A percentile compares a stretch with the other conserved stretches of the same genome.
These are phyloP conservation scores for Botrytis squamosa DNA, from an alignment of 2,329 filamentous ascomycete species.

Conservation along the genomic window DNA sequence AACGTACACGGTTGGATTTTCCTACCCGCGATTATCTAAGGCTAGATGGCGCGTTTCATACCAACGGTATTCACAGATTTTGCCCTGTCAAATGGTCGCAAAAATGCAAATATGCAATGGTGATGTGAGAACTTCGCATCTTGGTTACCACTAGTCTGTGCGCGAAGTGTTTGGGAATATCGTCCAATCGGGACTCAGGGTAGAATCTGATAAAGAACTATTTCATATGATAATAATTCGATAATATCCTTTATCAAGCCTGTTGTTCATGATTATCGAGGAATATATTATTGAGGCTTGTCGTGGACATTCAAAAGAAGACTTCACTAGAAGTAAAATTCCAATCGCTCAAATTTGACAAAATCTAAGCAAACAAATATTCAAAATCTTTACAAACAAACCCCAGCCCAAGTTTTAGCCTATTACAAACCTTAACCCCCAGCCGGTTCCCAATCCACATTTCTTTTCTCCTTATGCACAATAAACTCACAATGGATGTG, in stretches of 20 bases:
- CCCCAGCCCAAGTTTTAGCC: not conserved
- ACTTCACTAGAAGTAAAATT: not conserved
- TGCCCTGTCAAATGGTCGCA: not conserved
- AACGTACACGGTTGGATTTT: conserved; percentile 1
- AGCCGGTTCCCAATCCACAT: not conserved
- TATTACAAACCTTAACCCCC: not conserved
- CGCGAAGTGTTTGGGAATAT: conserved; percentile 14
- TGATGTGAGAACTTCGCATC: conserved; percentile 9
- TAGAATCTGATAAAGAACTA: not conserved
- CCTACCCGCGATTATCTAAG: not conserved
- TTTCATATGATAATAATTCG: not conserved
- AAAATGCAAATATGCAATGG: not conserved
- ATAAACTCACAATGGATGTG: not conserved
- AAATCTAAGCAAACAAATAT: not conserved
- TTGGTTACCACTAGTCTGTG: conserved; percentile 19
- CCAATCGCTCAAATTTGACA: not conserved
- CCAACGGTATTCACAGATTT: not conserved
- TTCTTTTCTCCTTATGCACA: not conserved
- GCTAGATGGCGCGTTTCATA: conserved; percentile 5
- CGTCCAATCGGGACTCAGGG: conserved; percentile 2
- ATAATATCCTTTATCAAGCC: not conserved
- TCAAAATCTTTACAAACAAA: not conserved
- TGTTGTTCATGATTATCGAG: not conserved
- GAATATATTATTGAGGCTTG: not conserved
- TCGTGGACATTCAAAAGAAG: not conserved